Conservation (phyloP, 352 stramenopile species). For the Phytopythium aichiense region DNA sequence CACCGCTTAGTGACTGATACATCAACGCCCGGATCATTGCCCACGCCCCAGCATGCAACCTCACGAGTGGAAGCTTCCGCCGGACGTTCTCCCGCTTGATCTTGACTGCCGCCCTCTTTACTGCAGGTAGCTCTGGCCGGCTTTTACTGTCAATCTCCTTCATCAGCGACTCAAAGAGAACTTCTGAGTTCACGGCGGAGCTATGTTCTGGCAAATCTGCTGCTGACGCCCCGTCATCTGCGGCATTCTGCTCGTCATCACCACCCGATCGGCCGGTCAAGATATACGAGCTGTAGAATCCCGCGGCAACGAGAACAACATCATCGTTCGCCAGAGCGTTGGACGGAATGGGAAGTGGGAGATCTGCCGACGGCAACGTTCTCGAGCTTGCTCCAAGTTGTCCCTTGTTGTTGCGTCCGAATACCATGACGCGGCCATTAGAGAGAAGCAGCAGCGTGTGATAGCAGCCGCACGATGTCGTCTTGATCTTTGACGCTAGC, state of each 20-base stretch:
- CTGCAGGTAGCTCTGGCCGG: neutral
- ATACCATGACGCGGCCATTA: constrained; percentile 83
- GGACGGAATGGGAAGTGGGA: constrained; percentile 71
- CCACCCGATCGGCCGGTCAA: constrained; percentile 67
- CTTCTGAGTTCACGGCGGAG: constrained; percentile 56
- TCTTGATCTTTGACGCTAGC: constrained; percentile 75
- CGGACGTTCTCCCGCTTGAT: constrained; percentile 43
- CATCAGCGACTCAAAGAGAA: constrained; percentile 83
- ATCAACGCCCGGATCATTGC: constrained; percentile 74
- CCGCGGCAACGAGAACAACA: constrained; percentile 72
- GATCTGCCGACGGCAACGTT: constrained; percentile 74
- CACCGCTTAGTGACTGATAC: constrained; percentile 63
- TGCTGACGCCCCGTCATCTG: constrained; percentile 33
- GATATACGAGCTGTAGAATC: constrained; percentile 89
- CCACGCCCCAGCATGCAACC: constrained; percentile 74
- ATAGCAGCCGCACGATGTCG: constrained; percentile 80
- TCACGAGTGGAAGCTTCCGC: constrained; percentile 64
- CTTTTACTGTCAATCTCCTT: constrained; percentile 77
- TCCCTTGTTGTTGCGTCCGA: constrained; percentile 87
- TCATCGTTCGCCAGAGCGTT: constrained; percentile 80
- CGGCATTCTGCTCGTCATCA: constrained; percentile 20
- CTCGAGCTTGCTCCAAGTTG: constrained; percentile 73
- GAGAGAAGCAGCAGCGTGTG: constrained; percentile 75
- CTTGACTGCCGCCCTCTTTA: constrained; percentile 26
- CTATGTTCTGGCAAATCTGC: constrained; percentile 66